phyloP scores from a whole-genome alignment of 2,329 filamentous ascomycete species.

The Cladophialophora immunda region DNA sequence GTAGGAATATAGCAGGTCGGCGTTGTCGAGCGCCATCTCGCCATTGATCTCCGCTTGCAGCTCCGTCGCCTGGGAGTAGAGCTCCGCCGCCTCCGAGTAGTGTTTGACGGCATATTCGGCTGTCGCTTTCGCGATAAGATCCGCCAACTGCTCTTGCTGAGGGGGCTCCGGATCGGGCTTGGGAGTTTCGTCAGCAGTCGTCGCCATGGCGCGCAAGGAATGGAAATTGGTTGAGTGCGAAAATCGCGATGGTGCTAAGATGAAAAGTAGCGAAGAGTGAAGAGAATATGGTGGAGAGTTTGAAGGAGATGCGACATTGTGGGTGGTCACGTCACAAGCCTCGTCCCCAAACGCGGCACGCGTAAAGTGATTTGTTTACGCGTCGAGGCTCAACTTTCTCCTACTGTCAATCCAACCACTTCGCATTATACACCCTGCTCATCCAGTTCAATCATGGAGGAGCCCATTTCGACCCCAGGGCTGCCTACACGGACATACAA shows the following conservation, averaged over 20 bases:
- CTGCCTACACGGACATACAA: slow-evolving; percentile 35
- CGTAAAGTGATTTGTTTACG: slow-evolving; percentile 25
- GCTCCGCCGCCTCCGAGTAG: slow-evolving; percentile 83
- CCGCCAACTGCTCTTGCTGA: slow-evolving; percentile 69
- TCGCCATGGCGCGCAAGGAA: background rate
- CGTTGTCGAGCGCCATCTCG: slow-evolving; percentile 88
- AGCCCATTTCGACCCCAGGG: slow-evolving; percentile 37
- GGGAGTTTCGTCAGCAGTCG: slow-evolving; percentile 19
- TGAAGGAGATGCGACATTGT: background rate
- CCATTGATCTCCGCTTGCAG: slow-evolving; percentile 91
- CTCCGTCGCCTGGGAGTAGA: slow-evolving; percentile 88
- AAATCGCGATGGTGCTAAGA: background rate
- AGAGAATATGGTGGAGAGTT: slow-evolving; percentile 11
- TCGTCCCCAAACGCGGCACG: slow-evolving; percentile 24
- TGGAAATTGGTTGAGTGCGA: background rate
- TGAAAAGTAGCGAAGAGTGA: slow-evolving; percentile 4
- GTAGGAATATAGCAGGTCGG: slow-evolving; percentile 93
- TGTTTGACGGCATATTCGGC: slow-evolving; percentile 90
- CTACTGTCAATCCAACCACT: background rate
- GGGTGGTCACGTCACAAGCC: slow-evolving; percentile 1
- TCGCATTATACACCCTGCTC: background rate
- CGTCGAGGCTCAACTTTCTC: slow-evolving; percentile 22
- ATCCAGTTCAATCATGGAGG: slow-evolving; percentile 39
- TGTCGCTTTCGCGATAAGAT: slow-evolving; percentile 81
- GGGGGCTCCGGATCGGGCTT: slow-evolving; percentile 46